Conservation (phyloP, 306 rosid genomes). For the Vicia faba region DNA sequence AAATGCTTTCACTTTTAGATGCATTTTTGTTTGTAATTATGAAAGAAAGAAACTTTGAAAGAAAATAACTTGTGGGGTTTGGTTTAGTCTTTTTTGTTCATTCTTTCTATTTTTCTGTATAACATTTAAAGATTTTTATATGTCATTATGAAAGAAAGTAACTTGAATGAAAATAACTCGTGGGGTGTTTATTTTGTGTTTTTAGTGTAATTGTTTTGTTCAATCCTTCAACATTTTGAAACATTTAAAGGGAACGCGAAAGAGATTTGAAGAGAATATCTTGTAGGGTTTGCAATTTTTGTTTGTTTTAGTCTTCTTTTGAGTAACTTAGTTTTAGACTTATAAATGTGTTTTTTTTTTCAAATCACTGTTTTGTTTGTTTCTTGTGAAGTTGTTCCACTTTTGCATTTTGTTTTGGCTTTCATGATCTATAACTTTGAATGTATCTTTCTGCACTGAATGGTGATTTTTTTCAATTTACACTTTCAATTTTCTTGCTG, state of each 20-base stretch:
- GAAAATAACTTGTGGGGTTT: constrained; percentile 4
- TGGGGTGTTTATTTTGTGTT: background rate
- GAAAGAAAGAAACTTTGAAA: constrained; percentile 1
- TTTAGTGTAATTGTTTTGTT: background rate
- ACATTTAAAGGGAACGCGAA: background rate
- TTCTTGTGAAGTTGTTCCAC: background rate
- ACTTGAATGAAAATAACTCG: background rate
- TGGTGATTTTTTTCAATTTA: background rate
- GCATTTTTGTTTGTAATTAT: background rate
- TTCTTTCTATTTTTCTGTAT: background rate
- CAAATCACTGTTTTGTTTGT: background rate
- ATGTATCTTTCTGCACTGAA: background rate
- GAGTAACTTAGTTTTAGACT: too few species aligned
- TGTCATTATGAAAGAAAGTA: background rate
- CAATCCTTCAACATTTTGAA: background rate
- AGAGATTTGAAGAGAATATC: background rate
- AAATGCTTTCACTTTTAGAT: background rate
- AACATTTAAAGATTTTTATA: background rate
- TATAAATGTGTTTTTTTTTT: background rate
- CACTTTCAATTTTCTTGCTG: background rate
- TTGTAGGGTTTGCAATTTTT: background rate
- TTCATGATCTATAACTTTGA: background rate
- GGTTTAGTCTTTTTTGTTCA: background rate
- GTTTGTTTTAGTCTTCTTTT: too few species aligned
- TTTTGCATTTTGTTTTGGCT: background rate